Evolutionary conservation across 164 flowering plant species (phyloP).

Genomic region (Magnolia kwangsiensis): DNA sequence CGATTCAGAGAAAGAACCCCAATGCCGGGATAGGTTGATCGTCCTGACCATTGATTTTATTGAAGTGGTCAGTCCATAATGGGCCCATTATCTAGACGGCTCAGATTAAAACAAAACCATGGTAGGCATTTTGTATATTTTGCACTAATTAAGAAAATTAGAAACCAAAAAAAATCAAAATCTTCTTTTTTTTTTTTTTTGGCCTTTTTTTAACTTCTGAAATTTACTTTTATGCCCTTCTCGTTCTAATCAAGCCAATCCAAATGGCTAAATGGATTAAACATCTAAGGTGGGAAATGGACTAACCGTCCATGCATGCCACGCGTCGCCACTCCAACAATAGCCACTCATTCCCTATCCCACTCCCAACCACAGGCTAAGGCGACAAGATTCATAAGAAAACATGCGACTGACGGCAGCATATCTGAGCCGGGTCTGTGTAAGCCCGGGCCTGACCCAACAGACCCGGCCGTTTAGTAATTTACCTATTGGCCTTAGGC

Average conservation of each 20-base stretch:
- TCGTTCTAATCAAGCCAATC: background rate
- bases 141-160: background rate
- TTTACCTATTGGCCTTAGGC: no score
- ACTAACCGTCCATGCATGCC: background rate
- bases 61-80: background rate
- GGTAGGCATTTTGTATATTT: background rate
- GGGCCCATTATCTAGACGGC: background rate
- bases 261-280: background rate
- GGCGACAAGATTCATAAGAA: background rate
- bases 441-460: background rate
- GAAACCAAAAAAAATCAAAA: background rate
- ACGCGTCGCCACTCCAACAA: background rate
- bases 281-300: background rate
- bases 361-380: background rate
- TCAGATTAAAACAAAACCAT: background rate
- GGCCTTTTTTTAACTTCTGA: no score
- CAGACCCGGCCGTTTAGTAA: no score
- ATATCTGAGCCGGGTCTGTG: background rate
- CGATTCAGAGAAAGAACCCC: background rate
- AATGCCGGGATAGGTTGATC: no score
- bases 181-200: background rate
- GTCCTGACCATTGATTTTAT: background rate
- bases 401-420: background rate
- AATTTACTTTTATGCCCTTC: background rate
- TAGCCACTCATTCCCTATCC: constrained; percentile 1